Evolutionary conservation across 192 early-diverging fungal genomes (phyloP), one percentile per base, ranked within the genome.

Genomic region (Lobulomyces angularis): DNA sequence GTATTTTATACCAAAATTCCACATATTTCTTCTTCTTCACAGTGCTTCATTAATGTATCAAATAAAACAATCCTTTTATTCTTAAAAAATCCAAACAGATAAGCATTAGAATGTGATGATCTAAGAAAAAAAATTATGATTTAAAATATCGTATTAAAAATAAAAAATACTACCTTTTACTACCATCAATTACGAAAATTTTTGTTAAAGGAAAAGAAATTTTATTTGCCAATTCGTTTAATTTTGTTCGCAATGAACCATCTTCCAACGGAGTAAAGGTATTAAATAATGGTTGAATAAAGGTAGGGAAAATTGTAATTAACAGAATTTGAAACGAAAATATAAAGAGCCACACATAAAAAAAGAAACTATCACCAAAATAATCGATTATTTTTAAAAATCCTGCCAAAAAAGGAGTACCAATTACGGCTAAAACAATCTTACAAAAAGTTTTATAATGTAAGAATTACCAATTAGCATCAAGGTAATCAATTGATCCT

Each of bases 211-310:
- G 90, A 53, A 94, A 97, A 6, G 76, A 59, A 47, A 94, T 67
- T 24, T 83, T 71, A 28, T 68, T 56, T 3, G 90, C 86, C 43
- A 97, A 64, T 0, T 56, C 75, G 51, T 88, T 83, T 43, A 97
- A 93, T 41, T 75, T 73, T 6, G 48, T 61, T 14, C 81, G 76
- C 34, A 97, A 69, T 45, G 81, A 67, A 27, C 88, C 90, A 9
- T 84, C 80, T 3, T 75, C 69, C 8, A 97, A 69, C 11, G 90
- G 80, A 1, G 80, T 81, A 40, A 90, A 83, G 42, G 84, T 93
- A 80, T 95, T 97, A 66, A 97, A 97, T 43, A 95, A 64, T n/a
- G 93, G 93, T 48, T 95, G 91, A 58, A 97, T 93, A 26, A 91
- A 56, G 3, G 90, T 93, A 12, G 93, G 93, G 55, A 77, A 97